Evolutionary conservation across 108 stramenopile species (phyloP).

Genomic region (Bacterosira constricta): DNA sequence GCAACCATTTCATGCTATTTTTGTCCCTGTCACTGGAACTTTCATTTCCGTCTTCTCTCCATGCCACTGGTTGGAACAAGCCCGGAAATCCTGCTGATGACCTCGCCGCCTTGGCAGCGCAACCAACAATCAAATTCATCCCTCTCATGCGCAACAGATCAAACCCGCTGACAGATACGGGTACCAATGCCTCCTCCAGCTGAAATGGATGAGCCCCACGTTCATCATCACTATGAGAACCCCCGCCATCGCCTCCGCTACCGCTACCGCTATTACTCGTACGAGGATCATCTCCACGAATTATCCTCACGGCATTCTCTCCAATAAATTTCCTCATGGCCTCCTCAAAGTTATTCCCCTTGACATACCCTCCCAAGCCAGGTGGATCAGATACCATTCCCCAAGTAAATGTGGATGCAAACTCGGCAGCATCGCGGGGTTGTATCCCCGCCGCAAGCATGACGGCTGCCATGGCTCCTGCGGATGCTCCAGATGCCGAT

Average conservation of each 20-base stretch:
- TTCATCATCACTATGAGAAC: too few species aligned
- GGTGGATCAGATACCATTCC: constrained; percentile 64
- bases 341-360: constrained; percentile 70
- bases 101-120: constrained; percentile 80
- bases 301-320: neutral
- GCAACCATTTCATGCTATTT: constrained; percentile 13
- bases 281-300: neutral
- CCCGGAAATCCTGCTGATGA: constrained; percentile 80
- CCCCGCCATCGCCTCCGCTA: neutral
- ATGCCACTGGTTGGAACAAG: constrained; percentile 76
- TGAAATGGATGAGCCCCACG: constrained; percentile 21
- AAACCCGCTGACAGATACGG: constrained; percentile 79
- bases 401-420: constrained; percentile 54
- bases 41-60: constrained; percentile 41
- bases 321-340: constrained; percentile 52
- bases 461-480: constrained; percentile 86
- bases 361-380: constrained; percentile 56
- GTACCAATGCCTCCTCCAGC: constrained; percentile 67
- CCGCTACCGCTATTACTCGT: constrained; percentile 28
- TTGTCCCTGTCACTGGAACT: constrained; percentile 7
- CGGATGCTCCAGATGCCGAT: constrained; percentile 76
- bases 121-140: constrained; percentile 52
- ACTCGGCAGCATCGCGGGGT: constrained; percentile 60
- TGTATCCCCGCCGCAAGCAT: constrained; percentile 68
- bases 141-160: constrained; percentile 59